These are phyloP conservation scores for Zostera marina DNA, from an alignment of 116 monocot species.

Conservation along the genomic window DNA sequence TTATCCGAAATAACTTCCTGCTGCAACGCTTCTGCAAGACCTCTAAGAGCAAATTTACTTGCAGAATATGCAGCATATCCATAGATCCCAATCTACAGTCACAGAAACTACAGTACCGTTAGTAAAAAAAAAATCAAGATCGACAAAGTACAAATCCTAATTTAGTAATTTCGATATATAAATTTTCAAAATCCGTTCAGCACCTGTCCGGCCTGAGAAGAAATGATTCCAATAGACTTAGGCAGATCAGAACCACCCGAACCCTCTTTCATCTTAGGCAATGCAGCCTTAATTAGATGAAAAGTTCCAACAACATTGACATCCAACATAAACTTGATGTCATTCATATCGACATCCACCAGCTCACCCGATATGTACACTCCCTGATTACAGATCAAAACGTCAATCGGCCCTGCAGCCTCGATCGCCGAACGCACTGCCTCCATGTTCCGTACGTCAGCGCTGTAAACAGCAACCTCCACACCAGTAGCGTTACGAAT, in stretches of 20 bases:
- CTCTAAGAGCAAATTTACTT: conserved; percentile 22
- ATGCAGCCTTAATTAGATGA: conserved; percentile 34
- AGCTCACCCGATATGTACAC: conserved; percentile 27
- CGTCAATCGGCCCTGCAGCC: conserved; percentile 29
- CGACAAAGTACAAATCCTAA: too few species aligned
- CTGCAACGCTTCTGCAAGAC: conserved; percentile 21
- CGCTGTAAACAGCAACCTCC: conserved; percentile 24
- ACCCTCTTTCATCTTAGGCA: conserved; percentile 21
- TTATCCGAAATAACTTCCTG: conserved; percentile 16
- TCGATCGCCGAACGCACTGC: conserved; percentile 26
- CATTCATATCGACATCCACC: conserved; percentile 24
- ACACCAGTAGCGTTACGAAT: conserved; percentile 37
- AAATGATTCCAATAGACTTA: conserved; percentile 30
- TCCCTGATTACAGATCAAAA: conserved; percentile 42
- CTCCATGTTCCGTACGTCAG: conserved; percentile 31
- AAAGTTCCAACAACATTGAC: conserved; percentile 37
- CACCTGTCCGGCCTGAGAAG: conserved; percentile 47
- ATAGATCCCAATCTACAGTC: conserved; percentile 9
- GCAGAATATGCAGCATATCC: conserved; percentile 20
- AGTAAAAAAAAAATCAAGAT: too few species aligned
- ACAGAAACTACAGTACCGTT: too few species aligned
- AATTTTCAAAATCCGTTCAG: background rate
- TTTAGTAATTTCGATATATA: too few species aligned
- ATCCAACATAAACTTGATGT: conserved; percentile 26
- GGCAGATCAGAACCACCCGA: conserved; percentile 7